Conservation (phyloP, 768 basidiomycete species). For the Tephrocybe sp. region DNA sequence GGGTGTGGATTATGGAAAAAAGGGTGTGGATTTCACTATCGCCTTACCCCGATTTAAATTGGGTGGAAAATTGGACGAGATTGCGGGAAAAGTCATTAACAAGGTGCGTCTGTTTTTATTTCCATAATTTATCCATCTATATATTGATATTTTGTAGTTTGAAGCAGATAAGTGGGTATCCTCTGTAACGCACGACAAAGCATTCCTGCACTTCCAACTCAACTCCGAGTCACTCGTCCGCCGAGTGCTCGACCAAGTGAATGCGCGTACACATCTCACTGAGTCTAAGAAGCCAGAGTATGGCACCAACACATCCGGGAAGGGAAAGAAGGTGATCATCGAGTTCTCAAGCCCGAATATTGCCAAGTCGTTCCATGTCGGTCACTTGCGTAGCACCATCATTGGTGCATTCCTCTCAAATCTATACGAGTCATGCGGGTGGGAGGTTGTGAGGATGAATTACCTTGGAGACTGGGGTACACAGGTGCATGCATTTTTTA, state of each 20-base stretch:
- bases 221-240: constrained; percentile 64
- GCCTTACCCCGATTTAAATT: constrained; percentile 91
- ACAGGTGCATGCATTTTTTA: constrained; percentile 75
- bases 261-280: constrained; percentile 64
- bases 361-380: constrained; percentile 97
- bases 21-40: constrained; percentile 91
- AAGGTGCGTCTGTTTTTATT: constrained; percentile 50
- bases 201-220: constrained; percentile 83
- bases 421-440: constrained; percentile 89
- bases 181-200: constrained; percentile 66
- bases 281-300: constrained; percentile 67
- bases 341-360: constrained; percentile 98
- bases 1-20: constrained; percentile 89
- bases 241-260: constrained; percentile 70
- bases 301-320: constrained; percentile 75
- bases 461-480: constrained; percentile 99
- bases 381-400: constrained; percentile 96
- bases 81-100: constrained; percentile 71
- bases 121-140: constrained; percentile 2
- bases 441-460: constrained; percentile 89
- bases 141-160: constrained; percentile 53
- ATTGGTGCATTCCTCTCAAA: constrained; percentile 95
- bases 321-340: constrained; percentile 81
- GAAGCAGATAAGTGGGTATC: constrained; percentile 79
- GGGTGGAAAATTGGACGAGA: constrained; percentile 78